phyloP scores from a whole-genome alignment of 1,284 basidiomycete species.

The Sporisorium scitamineum region DNA sequence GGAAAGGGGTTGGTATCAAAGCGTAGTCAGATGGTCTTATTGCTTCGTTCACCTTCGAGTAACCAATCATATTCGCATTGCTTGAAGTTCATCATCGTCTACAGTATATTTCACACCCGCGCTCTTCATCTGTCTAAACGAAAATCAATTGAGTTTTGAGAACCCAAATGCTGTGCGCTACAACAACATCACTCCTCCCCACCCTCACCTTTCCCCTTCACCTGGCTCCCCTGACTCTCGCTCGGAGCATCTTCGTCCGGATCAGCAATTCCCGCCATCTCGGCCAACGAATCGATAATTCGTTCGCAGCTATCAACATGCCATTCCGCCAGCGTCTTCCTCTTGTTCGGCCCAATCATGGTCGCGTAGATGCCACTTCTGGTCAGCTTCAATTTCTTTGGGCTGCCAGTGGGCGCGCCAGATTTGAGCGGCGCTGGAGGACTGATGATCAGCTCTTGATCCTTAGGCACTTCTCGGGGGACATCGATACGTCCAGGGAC shows the following conservation, averaged over 20 bases:
- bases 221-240: slow-evolving; percentile 1
- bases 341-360: slow-evolving; percentile 61
- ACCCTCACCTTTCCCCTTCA: background rate
- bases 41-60: too few relatives aligned
- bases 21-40: too few relatives aligned
- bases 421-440: slow-evolving; percentile 55
- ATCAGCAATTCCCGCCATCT: slow-evolving; percentile 55
- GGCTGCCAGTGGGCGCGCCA: slow-evolving; percentile 29
- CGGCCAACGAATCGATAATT: slow-evolving; percentile 60
- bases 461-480: background rate
- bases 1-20: slow-evolving; percentile 32
- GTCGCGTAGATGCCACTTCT: slow-evolving; percentile 60
- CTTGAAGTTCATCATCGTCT: background rate
- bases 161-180: background rate
- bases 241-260: slow-evolving; percentile 25
- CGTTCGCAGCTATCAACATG: slow-evolving; percentile 60
- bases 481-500: background rate
- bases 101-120: background rate
- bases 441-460: slow-evolving; percentile 42
- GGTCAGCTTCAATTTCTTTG: slow-evolving; percentile 54
- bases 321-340: slow-evolving; percentile 67
- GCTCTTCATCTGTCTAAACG: background rate
- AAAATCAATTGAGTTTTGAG: background rate
- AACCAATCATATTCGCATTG: background rate
- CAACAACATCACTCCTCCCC: background rate